Evolutionary conservation across 2,329 filamentous ascomycete genomes (phyloP).

Genomic region (Xylaria sp.): DNA sequence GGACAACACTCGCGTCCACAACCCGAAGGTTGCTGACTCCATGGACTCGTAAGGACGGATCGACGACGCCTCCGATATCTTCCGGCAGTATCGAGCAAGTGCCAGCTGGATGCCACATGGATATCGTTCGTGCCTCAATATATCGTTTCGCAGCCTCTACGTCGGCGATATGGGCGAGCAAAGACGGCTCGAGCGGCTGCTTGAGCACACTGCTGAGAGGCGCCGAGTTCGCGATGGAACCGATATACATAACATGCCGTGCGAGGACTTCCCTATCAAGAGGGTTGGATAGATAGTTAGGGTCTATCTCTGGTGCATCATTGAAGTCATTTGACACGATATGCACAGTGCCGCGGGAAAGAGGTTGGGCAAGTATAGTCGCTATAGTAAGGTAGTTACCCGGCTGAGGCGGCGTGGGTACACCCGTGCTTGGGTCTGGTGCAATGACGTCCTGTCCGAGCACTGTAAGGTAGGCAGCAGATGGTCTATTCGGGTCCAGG

Average conservation of each 20-base stretch:
- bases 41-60: constrained; percentile 32
- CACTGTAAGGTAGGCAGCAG: constrained; percentile 29
- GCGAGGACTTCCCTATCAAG: constrained; percentile 36
- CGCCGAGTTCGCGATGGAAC: constrained; percentile 46
- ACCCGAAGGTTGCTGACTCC: constrained; percentile 35
- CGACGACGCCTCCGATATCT: constrained; percentile 36
- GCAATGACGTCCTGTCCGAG: constrained; percentile 25
- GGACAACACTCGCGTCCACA: constrained; percentile 40
- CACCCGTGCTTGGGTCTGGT: constrained; percentile 25
- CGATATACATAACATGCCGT: constrained; percentile 44
- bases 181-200: constrained; percentile 50
- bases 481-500: constrained; percentile 28
- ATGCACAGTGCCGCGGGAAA: constrained; percentile 38
- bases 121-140: constrained; percentile 49
- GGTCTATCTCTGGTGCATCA: constrained; percentile 26
- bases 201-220: constrained; percentile 55
- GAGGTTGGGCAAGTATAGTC: constrained; percentile 33
- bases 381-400: constrained; percentile 32
- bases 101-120: constrained; percentile 59
- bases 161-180: constrained; percentile 26
- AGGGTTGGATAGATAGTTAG: constrained; percentile 32
- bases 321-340: constrained; percentile 22
- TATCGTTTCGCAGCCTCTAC: constrained; percentile 50
- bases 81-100: constrained; percentile 52
- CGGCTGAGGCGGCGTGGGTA: constrained; percentile 9